A percentile compares a stretch with the other conserved stretches of the same genome.
These are phyloP conservation scores for Hypocrella siamensis DNA, from an alignment of 2,329 filamentous ascomycete species.

Conservation along the genomic window DNA sequence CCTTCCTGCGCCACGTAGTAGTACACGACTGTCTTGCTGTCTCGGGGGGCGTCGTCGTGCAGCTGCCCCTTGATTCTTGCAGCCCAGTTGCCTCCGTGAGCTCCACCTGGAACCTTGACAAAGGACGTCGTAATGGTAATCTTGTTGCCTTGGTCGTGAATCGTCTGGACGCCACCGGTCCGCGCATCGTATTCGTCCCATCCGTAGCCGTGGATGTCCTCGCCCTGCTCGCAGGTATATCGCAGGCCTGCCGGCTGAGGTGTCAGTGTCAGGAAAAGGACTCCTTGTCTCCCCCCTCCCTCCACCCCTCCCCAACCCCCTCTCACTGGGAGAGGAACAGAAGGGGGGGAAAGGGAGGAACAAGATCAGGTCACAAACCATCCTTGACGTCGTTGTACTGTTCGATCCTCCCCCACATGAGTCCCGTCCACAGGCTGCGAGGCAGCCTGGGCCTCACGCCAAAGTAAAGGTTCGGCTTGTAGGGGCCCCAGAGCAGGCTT, in stretches of 20 bases:
- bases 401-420: conserved; percentile 84
- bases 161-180: conserved; percentile 72
- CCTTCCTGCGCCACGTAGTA: conserved; percentile 78
- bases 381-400: conserved; percentile 59
- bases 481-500: conserved; percentile 89
- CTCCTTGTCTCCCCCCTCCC: background rate
- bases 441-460: conserved; percentile 71
- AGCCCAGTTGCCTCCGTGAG: conserved; percentile 82
- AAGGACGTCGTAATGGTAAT: conserved; percentile 89
- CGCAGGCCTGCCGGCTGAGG: conserved; percentile 60
- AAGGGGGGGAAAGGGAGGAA: too few relatives aligned
- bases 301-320: background rate
- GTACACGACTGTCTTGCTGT: conserved; percentile 61
- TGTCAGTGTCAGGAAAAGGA: too few relatives aligned
- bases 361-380: too few relatives aligned
- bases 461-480: conserved; percentile 89
- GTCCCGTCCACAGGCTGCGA: conserved; percentile 62
- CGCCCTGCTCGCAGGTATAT: conserved; percentile 91
- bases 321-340: background rate
- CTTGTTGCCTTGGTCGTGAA: conserved; percentile 77
- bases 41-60: conserved; percentile 47
- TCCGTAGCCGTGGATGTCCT: conserved; percentile 87
- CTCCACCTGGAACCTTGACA: conserved; percentile 77
- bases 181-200: conserved; percentile 96
- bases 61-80: conserved; percentile 72